Percentiles rank a stretch among this genome's conserved stretches.
These are phyloP conservation scores for Cryptococcus sp. DNA, from an alignment of 1,284 basidiomycete species.

Conservation along the genomic window DNA sequence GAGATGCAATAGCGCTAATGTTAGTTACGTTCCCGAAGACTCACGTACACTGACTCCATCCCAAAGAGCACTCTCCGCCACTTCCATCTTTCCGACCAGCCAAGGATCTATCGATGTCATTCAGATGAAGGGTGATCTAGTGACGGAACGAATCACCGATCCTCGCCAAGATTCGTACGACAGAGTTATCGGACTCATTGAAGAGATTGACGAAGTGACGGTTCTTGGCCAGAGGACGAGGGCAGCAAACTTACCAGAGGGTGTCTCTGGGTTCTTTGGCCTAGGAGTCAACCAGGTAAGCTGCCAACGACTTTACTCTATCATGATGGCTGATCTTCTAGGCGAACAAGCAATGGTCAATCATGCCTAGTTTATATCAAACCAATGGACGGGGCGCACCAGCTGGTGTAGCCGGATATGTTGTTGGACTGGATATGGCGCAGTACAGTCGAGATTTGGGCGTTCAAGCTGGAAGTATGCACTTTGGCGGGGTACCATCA, in stretches of 20 bases:
- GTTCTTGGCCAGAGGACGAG: neutral
- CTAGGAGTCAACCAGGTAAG: constrained; percentile 40
- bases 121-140: constrained; percentile 15
- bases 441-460: constrained; percentile 5
- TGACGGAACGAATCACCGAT: constrained; percentile 23
- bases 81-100: constrained; percentile 22
- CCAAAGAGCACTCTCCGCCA: constrained; percentile 19
- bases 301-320: no score
- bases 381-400: constrained; percentile 14
- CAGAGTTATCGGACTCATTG: neutral
- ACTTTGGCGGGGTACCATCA: constrained; percentile 43
- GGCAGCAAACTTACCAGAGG: constrained; percentile 13
- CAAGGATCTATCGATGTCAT: constrained; percentile 16
- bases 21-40: neutral
- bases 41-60: constrained; percentile 5
- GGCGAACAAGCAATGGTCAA: constrained; percentile 19
- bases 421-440: constrained; percentile 36
- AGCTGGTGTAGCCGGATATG: constrained; percentile 14
- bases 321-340: constrained; percentile 6
- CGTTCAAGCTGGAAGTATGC: constrained; percentile 27
- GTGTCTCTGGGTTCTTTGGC: constrained; percentile 39
- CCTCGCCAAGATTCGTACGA: constrained; percentile 16
- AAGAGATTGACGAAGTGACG: neutral
- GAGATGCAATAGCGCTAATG: neutral
- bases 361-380: constrained; percentile 22